A percentile compares a stretch with the other conserved stretches of the same genome.
phyloP scores from a whole-genome alignment of 1,284 basidiomycete species.

The Inonotus hispidus region DNA sequence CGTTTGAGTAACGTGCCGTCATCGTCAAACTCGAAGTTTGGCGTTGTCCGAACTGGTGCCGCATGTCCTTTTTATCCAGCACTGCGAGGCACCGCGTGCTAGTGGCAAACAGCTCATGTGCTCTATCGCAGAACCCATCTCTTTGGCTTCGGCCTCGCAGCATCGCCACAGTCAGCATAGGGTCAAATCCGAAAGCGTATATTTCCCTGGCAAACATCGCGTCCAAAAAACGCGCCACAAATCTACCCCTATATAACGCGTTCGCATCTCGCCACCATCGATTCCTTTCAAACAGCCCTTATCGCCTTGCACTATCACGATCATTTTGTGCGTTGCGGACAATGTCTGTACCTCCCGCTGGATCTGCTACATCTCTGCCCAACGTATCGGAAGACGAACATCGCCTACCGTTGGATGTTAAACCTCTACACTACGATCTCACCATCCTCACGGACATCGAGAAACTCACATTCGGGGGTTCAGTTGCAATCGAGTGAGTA shows the following conservation, averaged over 20 bases:
- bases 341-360: conserved; percentile 6
- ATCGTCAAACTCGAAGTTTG: neutral
- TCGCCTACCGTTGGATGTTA: conserved; percentile 72
- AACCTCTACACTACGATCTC: conserved; percentile 80
- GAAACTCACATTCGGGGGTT: conserved; percentile 68
- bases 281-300: neutral
- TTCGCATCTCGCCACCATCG: neutral
- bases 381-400: conserved; percentile 38
- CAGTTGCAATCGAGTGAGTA: conserved; percentile 66
- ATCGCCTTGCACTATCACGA: neutral
- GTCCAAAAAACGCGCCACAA: neutral
- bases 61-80: conserved; percentile 4
- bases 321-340: conserved; percentile 11
- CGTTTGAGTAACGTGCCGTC: neutral
- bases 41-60: neutral
- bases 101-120: neutral
- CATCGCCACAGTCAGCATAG: neutral
- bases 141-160: neutral
- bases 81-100: neutral
- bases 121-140: neutral
- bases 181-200: neutral
- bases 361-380: conserved; percentile 3
- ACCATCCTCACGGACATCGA: conserved; percentile 83
- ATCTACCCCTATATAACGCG: neutral
- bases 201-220: neutral